Base-by-base conservation (phyloP, 768 basidiomycete species). In the Suillus plorans region DNA sequence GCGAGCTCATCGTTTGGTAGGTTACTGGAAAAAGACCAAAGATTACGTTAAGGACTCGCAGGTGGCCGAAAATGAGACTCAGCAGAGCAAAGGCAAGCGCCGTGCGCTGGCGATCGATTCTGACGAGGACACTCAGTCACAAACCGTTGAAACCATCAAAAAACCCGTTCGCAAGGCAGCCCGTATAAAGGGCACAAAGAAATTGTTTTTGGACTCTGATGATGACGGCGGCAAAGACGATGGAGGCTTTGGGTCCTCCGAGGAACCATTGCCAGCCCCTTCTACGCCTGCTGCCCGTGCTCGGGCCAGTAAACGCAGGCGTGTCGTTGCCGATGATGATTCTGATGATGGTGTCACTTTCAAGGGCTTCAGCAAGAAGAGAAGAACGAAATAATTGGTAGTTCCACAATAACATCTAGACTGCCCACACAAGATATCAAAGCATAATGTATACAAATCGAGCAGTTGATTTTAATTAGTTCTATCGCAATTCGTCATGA, bases 321-420 rank as follows among this genome's bases (percentile, higher is more conserved):
- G 80, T 39, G 74, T 82, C 13, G 74, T 86, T 42, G 76, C 81
- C 4, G 86, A 87, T 63, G 89, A 90, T 69, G 89, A 89, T 72
- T 89, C 88, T 12, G 90, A 91, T 69, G 87, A 91, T 64, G 89
- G 82, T 7, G 84, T 82, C 36, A 84, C 86, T n/a, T 91, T 91
- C 77, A 85, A 84, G 67, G 89, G 89, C 7, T 89, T 89, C 68
- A 77, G 69, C 59, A 78, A 71, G 72, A 78, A 74, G 72, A 68
- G 60, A 41, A 67, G 68, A 41, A 41, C 64, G 31, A 62, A 65
- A 56, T 71, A 47, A 55, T 10, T 7, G 53, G 59, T 53, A 34
- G 7, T 34, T 5, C 22, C 13, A 45, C 28, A 6, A 42, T 50
- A 52, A 58, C 36, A 14, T 52, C 64, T 67, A 39, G 34, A 45